These are phyloP conservation scores for Dothiorella sarmentorum DNA, from an alignment of 2,329 filamentous ascomycete species.

Conservation along the genomic window DNA sequence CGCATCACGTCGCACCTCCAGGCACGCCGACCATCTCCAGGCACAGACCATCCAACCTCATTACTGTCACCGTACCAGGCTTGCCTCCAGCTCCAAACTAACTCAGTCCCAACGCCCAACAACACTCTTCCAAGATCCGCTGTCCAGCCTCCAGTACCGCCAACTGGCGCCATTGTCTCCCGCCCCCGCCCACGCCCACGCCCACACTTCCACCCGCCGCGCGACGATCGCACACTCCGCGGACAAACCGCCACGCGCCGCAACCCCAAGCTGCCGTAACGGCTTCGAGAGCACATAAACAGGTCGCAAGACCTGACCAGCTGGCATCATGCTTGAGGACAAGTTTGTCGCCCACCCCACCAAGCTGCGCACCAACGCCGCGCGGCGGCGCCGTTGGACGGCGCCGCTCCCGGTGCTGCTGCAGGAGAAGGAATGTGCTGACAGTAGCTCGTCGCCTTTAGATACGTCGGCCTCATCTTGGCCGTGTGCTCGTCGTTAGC, in stretches of 20 bases:
- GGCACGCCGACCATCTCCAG: slow-evolving; percentile 16
- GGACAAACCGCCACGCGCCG: neutral
- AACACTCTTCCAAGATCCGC: neutral
- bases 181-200: neutral
- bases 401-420: neutral
- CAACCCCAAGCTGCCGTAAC: neutral
- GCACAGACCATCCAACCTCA: slow-evolving; percentile 13
- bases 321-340: slow-evolving; percentile 36
- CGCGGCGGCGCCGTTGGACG: neutral
- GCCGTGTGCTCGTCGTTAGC: slow-evolving; percentile 40
- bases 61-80: neutral
- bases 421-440: neutral
- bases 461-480: slow-evolving; percentile 40
- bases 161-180: slow-evolving; percentile 9
- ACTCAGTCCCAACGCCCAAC: neutral
- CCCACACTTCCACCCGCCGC: neutral
- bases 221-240: slow-evolving; percentile 9
- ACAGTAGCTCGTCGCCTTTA: slow-evolving; percentile 21
- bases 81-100: neutral
- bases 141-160: neutral
- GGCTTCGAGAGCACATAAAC: neutral
- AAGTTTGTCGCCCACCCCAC: slow-evolving; percentile 29
- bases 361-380: neutral
- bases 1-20: slow-evolving; percentile 15
- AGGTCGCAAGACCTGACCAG: slow-evolving; percentile 7